Base-by-base conservation (phyloP, 352 stramenopile species). In the Phytopythium vexans region DNA sequence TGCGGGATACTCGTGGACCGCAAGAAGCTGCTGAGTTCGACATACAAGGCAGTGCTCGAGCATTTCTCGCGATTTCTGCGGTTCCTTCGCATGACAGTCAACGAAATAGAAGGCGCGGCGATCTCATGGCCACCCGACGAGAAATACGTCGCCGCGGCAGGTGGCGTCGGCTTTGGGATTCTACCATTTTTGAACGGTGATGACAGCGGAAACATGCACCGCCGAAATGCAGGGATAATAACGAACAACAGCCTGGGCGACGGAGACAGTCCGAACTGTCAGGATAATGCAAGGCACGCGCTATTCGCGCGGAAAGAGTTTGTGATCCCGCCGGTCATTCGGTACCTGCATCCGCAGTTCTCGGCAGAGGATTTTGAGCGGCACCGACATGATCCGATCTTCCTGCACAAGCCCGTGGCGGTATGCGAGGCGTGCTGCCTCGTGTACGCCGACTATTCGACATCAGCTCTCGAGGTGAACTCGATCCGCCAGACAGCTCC, bases 351-450 rank as follows among this genome's bases (percentile, higher is more conserved):
- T 56, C 92, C 92, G 14, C 90, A 75, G 11, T 77, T 98, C 35
- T 66, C 69, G 0, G 63, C 74, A 2, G 73, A 88, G 16, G 90
- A 95, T 33, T 98, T 98, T 68, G 61, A 74, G 32, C 75, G 86
- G 41, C 96, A 98, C 53, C 84, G 87, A 9, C 67, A 77, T 50
- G 95, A 99, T 53, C 91, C 94, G 12, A 86, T 98, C 27, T 99
- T 98, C 60, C 62, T 98, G 6, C 94, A 97, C 65, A 98, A 98
- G 66, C 87, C 77, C 3, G 86, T 92, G 4, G 65, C 72, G 2
- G 83, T 98, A 0, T 99, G 95, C 44, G 93, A 98, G 54, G 66
- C 62, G 34, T 99, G 94, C 64, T 99, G 86, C 49, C 73, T 99
- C 15, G 84, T 97, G 5, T 99, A 98, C 60, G 82, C 92, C 8